A percentile compares a stretch with the other conserved stretches of the same genome.
Evolutionary conservation across 257 asterid species (phyloP).

Genomic region (Dorcoceras hygrometricum): DNA sequence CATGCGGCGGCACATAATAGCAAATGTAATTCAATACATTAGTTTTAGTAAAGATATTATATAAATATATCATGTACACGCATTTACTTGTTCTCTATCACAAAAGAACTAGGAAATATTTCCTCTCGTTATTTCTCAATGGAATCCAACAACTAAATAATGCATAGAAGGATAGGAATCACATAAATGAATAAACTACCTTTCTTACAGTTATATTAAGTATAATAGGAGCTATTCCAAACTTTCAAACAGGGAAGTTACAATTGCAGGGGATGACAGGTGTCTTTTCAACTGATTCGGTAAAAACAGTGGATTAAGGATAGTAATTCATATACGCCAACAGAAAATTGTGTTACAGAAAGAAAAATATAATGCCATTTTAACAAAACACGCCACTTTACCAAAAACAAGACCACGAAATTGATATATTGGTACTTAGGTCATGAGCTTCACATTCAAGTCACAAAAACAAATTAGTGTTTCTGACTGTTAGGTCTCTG

Average conservation of each 20-base stretch:
- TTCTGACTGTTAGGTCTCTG: too few relatives aligned
- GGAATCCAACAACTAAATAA: not conserved
- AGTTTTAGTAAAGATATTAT: too few relatives aligned
- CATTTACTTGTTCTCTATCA: not conserved
- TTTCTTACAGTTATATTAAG: not conserved
- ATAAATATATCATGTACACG: not conserved
- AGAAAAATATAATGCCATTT: not conserved
- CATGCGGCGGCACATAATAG: not conserved
- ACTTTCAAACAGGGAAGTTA: too few relatives aligned
- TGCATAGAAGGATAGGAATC: not conserved
- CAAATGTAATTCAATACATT: not conserved
- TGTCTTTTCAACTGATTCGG: not conserved
- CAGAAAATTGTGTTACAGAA: not conserved
- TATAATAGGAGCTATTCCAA: not conserved
- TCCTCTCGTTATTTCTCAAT: not conserved
- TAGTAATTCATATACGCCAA: not conserved
- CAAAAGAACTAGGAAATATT: not conserved
- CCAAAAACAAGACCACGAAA: not conserved
- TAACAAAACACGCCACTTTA: not conserved
- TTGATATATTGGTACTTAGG: not conserved
- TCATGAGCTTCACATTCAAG: not conserved
- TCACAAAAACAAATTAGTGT: not conserved
- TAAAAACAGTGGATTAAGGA: not conserved
- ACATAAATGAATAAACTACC: not conserved
- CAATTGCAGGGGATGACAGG: not conserved